Percentiles rank a stretch among this genome's conserved stretches.
These are phyloP conservation scores for Scorias spongiosa DNA, from an alignment of 2,329 filamentous ascomycete species.

Conservation along the genomic window DNA sequence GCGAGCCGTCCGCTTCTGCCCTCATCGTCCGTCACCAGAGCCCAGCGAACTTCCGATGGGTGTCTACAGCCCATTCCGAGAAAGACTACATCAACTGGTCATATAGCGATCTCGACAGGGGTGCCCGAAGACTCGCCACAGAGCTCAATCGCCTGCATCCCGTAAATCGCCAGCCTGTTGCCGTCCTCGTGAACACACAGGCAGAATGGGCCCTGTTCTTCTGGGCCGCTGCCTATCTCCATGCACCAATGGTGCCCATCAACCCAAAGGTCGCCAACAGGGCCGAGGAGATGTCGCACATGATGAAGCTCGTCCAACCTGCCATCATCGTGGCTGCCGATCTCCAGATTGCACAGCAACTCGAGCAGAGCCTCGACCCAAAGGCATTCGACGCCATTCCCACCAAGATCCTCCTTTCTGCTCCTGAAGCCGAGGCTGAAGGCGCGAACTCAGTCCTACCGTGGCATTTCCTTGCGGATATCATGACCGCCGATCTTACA, in stretches of 20 bases:
- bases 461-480: conserved; percentile 14
- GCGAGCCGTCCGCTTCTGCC: conserved; percentile 15
- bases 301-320: conserved; percentile 16
- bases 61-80: conserved; percentile 14
- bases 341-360: conserved; percentile 12
- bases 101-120: conserved; percentile 18
- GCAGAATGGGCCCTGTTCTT: conserved; percentile 21
- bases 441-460: conserved; percentile 5
- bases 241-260: conserved; percentile 18
- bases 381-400: conserved; percentile 12
- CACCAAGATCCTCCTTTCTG: conserved; percentile 11
- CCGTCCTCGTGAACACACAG: conserved; percentile 17
- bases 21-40: conserved; percentile 18
- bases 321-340: conserved; percentile 15
- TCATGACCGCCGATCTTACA: conserved; percentile 17
- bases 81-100: conserved; percentile 16
- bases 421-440: conserved; percentile 3
- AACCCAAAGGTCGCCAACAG: conserved; percentile 17
- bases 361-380: conserved; percentile 13
- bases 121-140: conserved; percentile 16
- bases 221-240: conserved; percentile 19
- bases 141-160: conserved; percentile 16
- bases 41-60: conserved; percentile 15
- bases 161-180: conserved; percentile 17
- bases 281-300: conserved; percentile 17